Base-by-base conservation (phyloP, 1,284 basidiomycete genomes). In the Boletus holoroseus region DNA sequence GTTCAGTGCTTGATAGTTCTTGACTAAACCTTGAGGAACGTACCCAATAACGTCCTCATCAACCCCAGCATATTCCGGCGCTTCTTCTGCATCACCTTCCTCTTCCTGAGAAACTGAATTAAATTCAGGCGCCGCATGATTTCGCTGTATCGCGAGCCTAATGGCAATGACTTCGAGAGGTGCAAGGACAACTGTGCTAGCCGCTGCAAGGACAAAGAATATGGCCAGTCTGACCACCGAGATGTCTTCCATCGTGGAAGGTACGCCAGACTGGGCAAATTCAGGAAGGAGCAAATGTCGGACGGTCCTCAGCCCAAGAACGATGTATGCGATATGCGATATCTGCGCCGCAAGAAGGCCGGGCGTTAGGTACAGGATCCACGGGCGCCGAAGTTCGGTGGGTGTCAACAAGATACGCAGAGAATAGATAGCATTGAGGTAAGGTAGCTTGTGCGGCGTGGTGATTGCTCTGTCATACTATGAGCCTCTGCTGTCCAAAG, bases 41-140 rank as follows among this genome's bases (percentile, higher is more conserved):
- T 76, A 85, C 83, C 89, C 89, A 59, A 95, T 91, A 9, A 95
- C 92, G 62, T 94, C 91, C 67, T 94, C 92, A 27, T 59, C 83
- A 13, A 76, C 73, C 5, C 87, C 89, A 27, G 83, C 78, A 62
- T 85, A 93, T 55, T 87, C 83, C 7, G 70, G 68, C 5, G 76
- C 74, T 51, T 85, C 81, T 53, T 87, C 84, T 3, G 72, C 73
- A 58, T 88, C 85, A 2, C 79, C 81, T 48, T 85, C 84, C 26
- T 81, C 79, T 55, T 87, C 83, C 61, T 88, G 83, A 13, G 79
- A 71, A 18, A 86, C 81, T 0, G 84, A 83, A 56, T 86, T 83
- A 59, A 79, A 85, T 50, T 85, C 84, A 5, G 82, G 71, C 6
- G 80, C 81, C 7, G 82, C 81, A 55, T 88, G 84, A 60, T 92